Evolutionary conservation across 1,284 basidiomycete species (phyloP).

Genomic region (Ganoderma boninense): DNA sequence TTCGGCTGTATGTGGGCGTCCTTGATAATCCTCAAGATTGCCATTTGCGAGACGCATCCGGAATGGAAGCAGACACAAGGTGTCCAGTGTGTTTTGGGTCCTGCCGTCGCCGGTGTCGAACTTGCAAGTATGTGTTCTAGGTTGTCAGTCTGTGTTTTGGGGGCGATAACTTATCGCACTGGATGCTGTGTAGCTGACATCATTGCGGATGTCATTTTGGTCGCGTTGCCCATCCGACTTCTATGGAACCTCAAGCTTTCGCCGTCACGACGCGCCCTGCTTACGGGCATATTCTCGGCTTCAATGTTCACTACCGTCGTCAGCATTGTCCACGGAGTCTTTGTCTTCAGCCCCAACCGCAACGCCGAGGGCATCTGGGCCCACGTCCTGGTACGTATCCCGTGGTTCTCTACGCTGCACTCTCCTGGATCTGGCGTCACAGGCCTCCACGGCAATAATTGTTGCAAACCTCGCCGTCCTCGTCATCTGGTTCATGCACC

Average conservation of each 20-base stretch:
- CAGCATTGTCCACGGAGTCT: constrained; percentile 37
- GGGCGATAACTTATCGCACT: background rate
- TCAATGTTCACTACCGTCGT: constrained; percentile 38
- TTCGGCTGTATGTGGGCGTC: constrained; percentile 40
- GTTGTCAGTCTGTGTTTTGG: background rate
- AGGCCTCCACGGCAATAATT: constrained; percentile 37
- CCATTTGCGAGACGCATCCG: constrained; percentile 34
- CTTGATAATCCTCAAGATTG: constrained; percentile 36
- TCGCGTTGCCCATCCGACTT: constrained; percentile 38
- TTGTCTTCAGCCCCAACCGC: constrained; percentile 33
- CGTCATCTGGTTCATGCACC: constrained; percentile 34
- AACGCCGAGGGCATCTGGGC: constrained; percentile 34
- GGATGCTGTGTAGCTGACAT: constrained; percentile 34
- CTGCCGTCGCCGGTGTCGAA: constrained; percentile 37
- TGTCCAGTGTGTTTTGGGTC: constrained; percentile 41
- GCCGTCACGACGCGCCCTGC: constrained; percentile 27
- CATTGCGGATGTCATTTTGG: constrained; percentile 37
- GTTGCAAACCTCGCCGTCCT: constrained; percentile 39
- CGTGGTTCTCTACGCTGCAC: background rate
- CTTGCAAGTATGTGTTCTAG: constrained; percentile 36
- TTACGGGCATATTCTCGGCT: constrained; percentile 39
- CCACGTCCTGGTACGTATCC: constrained; percentile 32
- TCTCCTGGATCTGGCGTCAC: background rate
- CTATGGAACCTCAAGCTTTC: constrained; percentile 37
- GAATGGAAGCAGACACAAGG: constrained; percentile 34